Conservation (phyloP, 768 basidiomycete species). For the Mycena leptocephala region DNA sequence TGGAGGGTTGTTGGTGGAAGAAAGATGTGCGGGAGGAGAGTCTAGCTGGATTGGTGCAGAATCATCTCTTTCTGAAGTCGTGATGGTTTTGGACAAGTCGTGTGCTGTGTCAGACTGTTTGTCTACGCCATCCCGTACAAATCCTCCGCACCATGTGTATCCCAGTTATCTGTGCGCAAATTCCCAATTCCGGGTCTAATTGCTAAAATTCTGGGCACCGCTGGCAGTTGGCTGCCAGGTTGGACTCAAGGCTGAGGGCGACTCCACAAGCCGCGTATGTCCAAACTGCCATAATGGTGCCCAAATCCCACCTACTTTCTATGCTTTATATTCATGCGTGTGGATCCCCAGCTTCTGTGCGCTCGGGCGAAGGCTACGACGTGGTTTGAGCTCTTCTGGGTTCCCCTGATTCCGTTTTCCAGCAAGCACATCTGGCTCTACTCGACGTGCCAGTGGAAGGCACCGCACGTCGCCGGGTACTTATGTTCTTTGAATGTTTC, state of each 20-base stretch:
- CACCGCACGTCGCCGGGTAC: constrained; percentile 42
- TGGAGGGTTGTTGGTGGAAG: not conserved
- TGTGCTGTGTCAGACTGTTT: too few relatives aligned
- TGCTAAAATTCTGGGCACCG: constrained; percentile 26
- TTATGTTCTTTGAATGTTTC: too few relatives aligned
- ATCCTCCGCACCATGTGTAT: constrained; percentile 43
- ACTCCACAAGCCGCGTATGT: constrained; percentile 70
- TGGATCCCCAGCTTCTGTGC: constrained; percentile 58
- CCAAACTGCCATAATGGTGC: constrained; percentile 76
- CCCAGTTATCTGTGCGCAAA: constrained; percentile 64
- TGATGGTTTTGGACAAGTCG: too few relatives aligned
- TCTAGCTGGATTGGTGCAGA: not conserved
- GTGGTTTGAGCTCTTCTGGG: constrained; percentile 86
- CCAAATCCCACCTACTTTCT: too few relatives aligned
- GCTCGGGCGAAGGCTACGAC: constrained; percentile 60
- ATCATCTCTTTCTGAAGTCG: too few relatives aligned
- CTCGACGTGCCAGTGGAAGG: constrained; percentile 79
- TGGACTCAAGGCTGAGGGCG: constrained; percentile 69
- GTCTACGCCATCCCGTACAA: too few relatives aligned
- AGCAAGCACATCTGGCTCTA: constrained; percentile 80
- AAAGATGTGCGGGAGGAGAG: not conserved
- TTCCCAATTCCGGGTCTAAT: not conserved
- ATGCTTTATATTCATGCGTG: not conserved
- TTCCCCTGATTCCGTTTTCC: constrained; percentile 79
- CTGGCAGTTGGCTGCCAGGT: constrained; percentile 83